Base-by-base conservation (phyloP, 371 early-diverging fungal genomes). In the Apophysomyces trapeziformis region DNA sequence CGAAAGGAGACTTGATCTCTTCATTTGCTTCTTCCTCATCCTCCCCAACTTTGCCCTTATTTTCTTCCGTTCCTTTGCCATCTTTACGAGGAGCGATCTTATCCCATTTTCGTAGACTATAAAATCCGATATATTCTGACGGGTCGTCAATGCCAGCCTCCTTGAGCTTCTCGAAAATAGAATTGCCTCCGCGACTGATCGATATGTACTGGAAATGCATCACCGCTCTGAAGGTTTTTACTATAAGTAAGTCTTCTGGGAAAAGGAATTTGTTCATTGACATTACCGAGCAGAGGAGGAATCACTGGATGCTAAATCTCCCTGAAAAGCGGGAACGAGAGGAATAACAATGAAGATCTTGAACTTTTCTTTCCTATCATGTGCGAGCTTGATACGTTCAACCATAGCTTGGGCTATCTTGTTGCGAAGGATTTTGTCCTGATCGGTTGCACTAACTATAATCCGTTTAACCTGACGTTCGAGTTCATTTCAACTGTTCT, bases 271-370 rank as follows among this genome's bases (percentile, higher is more conserved):
- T 26, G 32, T 26, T 26, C 32, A 26, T 26, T 50, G 13, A 38
- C 38, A 12, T 64, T 65, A 80, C 79, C 92, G 84, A 26, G 90
- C 81, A 13, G 93, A 90, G 12, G 86, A 87, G 0, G 94, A 93
- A 21, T 89, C 90, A 8, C 84, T 85, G 0, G 91, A 86, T 38
- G 85, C 83, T 58, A 97, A 75, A 65, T 93, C 95, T 50, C 89
- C 92, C 66, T 93, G 92, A 71, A 96, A 96, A 12, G 94, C 96
- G 4, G 98, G 98, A 69, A 95, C 85, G 54, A 96, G 78, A 1
- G 98, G 98, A 76, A 97, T 92, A 4, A 96, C 67, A 39, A 98
- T 88, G 68, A 91, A 91, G 7, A 94, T 92, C 26, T 89, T 85
- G 85, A 94, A 96, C 61, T 87, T 87, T 47, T 87, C 84, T 1